phyloP scores from a whole-genome alignment of 2,329 filamentous ascomycete species.

The Zymoseptoria passerinii region DNA sequence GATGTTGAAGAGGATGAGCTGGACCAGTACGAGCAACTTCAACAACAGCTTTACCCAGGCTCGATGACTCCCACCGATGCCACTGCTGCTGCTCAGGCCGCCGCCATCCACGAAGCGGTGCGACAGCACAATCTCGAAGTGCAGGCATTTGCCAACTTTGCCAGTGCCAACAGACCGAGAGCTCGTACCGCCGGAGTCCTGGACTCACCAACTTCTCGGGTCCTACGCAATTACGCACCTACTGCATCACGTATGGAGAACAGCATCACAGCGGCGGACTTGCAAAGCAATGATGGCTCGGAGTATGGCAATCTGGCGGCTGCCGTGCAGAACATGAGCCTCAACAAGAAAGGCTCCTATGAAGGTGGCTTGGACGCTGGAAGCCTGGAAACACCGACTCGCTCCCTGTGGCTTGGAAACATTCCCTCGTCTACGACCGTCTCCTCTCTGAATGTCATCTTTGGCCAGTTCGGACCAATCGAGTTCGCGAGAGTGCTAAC shows the following conservation, averaged over 20 bases:
- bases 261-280: constrained; percentile 65
- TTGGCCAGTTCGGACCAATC: constrained; percentile 85
- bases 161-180: constrained; percentile 71
- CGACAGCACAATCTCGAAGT: constrained; percentile 89
- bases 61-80: constrained; percentile 51
- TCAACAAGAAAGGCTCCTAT: constrained; percentile 54
- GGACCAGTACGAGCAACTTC: constrained; percentile 44
- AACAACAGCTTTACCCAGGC: constrained; percentile 50
- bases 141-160: constrained; percentile 81
- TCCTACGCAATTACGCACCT: constrained; percentile 63
- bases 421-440: constrained; percentile 96
- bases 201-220: constrained; percentile 62
- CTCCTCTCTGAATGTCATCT: constrained; percentile 89
- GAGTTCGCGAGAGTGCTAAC: constrained; percentile 87
- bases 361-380: constrained; percentile 56
- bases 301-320: constrained; percentile 74
- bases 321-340: constrained; percentile 71
- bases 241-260: constrained; percentile 68
- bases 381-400: constrained; percentile 78
- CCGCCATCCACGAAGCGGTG: constrained; percentile 61
- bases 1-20: constrained; percentile 62
- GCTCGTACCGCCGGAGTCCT: constrained; percentile 87
- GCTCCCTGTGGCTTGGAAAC: constrained; percentile 92
- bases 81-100: constrained; percentile 48
- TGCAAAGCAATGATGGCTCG: constrained; percentile 64